Base-by-base conservation (phyloP, 768 basidiomycete genomes). In the Panaeolus papilionaceus region DNA sequence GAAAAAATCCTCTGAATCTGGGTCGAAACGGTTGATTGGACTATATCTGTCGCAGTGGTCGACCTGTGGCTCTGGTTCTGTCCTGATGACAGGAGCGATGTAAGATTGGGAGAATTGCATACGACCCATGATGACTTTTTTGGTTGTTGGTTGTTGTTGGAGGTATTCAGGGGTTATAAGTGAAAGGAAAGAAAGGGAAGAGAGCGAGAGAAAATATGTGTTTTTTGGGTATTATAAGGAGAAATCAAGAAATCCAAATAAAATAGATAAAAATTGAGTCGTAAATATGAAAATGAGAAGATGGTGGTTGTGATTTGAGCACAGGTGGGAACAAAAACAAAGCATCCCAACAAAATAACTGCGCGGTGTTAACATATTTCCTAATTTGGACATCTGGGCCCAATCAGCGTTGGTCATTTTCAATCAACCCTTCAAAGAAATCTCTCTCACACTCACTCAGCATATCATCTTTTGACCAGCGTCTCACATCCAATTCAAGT, bases 1-100 rank as follows among this genome's bases (percentile, higher is more conserved):
- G 74, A 90, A 90, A 74, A 92, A 92, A 70, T 91, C 91, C 72
- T 92, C 90, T n/a, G 90, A 88, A 77, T 93, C 92, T 5, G 92
- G 92, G 77, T 93, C 91, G 76, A 93, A 93, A 10, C 86, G 81
- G 74, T 91, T 90, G 77, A 81, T 83, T 69, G 81, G 77, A 66
- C 88, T 86, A 90, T 91, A 93, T 75, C 79, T 87, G 75, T 87
- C 82, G 82, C 80, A 88, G 28, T 71, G 68, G 65, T 72, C 73
- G 64, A 74, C 73, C 66, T 68, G 64, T 39, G 75, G 74, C 69
- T 86, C 84, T 64, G 82, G 82, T 66, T 87, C 84, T 63, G 80
- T 79, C 69, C 81, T 81, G 61, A 86, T 79, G 58, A 78, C 77
- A 28, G 83, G 84, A 0, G 75, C 67, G 7, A 79, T 68, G 66